Evolutionary conservation across 2,329 filamentous ascomycete genomes (phyloP).

Genomic region (Mollisiaceae sp.): DNA sequence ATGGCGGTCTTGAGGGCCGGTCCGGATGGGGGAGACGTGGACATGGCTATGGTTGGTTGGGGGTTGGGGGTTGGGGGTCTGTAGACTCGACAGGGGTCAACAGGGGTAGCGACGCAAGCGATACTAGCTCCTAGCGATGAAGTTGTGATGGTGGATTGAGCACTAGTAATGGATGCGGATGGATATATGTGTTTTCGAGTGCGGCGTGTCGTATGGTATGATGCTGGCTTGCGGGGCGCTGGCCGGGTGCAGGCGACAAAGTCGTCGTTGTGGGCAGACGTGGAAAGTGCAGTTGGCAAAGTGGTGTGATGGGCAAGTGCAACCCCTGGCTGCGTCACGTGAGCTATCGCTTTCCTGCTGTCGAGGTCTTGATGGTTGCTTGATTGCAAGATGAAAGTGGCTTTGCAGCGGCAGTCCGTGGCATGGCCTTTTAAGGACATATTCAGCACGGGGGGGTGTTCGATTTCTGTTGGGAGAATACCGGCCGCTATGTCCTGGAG

Average conservation of each 20-base stretch:
- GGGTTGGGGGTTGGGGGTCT: too few species aligned
- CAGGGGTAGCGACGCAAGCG: not conserved
- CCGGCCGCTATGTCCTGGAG: not conserved
- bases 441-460: not conserved
- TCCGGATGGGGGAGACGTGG: not conserved
- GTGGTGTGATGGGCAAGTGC: conserved; percentile 1
- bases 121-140: not conserved
- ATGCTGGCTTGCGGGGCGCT: not conserved
- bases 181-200: conserved; percentile 1
- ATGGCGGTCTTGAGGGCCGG: conserved; percentile 21
- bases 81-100: not conserved
- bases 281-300: not conserved
- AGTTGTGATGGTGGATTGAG: not conserved
- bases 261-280: not conserved
- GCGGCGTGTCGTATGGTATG: not conserved
- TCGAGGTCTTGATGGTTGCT: not conserved
- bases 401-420: not conserved
- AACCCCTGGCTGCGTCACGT: not conserved
- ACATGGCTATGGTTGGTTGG: not conserved
- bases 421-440: not conserved
- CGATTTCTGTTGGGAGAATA: not conserved
- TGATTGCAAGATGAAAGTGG: not conserved
- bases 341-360: not conserved
- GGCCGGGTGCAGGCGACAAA: not conserved
- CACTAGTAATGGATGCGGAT: not conserved